Evolutionary conservation across 2,329 filamentous ascomycete genomes (phyloP).

Genomic region (Nigrospora sphaerica): DNA sequence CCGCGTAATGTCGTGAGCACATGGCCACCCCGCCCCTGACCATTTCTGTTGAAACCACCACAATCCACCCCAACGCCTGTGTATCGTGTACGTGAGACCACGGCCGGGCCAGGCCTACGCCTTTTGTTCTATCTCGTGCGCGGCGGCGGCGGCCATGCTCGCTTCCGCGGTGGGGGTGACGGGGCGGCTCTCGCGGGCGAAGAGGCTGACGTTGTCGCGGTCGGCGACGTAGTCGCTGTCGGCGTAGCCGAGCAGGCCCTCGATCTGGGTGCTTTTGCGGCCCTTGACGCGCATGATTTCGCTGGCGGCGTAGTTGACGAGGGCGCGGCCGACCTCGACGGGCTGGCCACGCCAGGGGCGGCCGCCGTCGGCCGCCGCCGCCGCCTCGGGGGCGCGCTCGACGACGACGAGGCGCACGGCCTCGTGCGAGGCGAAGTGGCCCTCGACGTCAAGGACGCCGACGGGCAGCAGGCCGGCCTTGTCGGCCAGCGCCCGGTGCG

Average conservation of each 20-base stretch:
- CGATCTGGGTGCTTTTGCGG: slow-evolving; percentile 74
- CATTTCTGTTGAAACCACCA: no score
- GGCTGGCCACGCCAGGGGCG: slow-evolving; percentile 44
- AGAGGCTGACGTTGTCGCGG: slow-evolving; percentile 80
- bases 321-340: slow-evolving; percentile 74
- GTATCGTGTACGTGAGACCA: no score
- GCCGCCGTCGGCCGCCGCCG: slow-evolving; percentile 24
- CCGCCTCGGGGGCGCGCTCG: slow-evolving; percentile 38
- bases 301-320: slow-evolving; percentile 86
- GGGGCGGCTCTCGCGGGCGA: slow-evolving; percentile 46
- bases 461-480: slow-evolving; percentile 86
- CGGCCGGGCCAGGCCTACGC: no score
- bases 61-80: no score
- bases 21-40: no score
- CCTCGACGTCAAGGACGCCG: slow-evolving; percentile 85
- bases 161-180: slow-evolving; percentile 34
- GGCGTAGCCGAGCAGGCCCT: slow-evolving; percentile 75
- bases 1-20: no score
- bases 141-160: slow-evolving; percentile 4
- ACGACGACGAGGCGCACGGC: slow-evolving; percentile 82
- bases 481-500: slow-evolving; percentile 68
- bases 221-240: slow-evolving; percentile 92
- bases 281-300: slow-evolving; percentile 85
- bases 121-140: no score
- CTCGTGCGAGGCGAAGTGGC: slow-evolving; percentile 86